Base-by-base conservation (phyloP, 495 filamentous ascomycete species). In the Neurospora intermedia region DNA sequence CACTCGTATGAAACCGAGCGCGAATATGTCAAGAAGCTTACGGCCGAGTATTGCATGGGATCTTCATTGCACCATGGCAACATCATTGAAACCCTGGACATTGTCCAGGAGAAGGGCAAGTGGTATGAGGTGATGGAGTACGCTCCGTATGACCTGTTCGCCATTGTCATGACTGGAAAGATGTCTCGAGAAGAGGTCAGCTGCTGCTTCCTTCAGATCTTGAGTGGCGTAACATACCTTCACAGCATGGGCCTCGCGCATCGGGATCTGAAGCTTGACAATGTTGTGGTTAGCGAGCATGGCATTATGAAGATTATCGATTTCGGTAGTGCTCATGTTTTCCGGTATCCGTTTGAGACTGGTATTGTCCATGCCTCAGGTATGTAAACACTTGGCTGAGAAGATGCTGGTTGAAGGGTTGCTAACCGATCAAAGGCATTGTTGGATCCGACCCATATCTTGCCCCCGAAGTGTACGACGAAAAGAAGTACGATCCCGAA, bases 121-220 rank as follows among this genome's bases (percentile, higher is more conserved):
- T 99, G 96, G 94, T 99, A 96, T 80, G 96, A 97, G 79, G 96
- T 99, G 40, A 99, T 99, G 96, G 96, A 99, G 79, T 98, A 96
- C 80, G 96, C 94, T n/a, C 96, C 96, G 6, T 99, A 84, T 77
- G 96, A 99, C 82, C 86, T 99, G 18, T 99, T 99, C 81, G 96
- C 96, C 35, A 97, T 96, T 74, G 96, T 99, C 75, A 99, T 99
- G 96, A 98, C 96, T 0, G 96, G 96, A 20, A 98, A 96, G 83
- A 99, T 99, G 96, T 88, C 88, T 46, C 90, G 94, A 71, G 92
- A 96, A 73, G 96, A 99, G 82, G 87, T 98, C 71, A 89, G 88
- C 3, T 99, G 96, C 81, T 90, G 89, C 70, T 98, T 97, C 78
- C 87, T 97, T 76, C 96, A 99, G 81, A 97, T 99, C 74, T 84